Base-by-base conservation (phyloP, 163 green algal species). In the Chlorella variabilis region DNA sequence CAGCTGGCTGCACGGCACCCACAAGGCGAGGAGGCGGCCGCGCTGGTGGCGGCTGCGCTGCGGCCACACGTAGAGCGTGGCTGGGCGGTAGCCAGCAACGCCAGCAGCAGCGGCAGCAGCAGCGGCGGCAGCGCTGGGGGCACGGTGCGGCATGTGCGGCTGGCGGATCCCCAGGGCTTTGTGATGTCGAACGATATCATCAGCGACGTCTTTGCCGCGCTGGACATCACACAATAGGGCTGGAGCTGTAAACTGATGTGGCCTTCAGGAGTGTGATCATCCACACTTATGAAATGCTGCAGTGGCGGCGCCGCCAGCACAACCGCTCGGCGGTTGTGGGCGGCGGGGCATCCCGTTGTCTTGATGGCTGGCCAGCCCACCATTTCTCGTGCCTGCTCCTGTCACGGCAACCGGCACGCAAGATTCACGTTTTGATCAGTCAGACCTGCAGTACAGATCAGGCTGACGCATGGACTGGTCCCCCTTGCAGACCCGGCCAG, bases 131-230 rank as follows among this genome's bases (percentile, higher is more conserved):
- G 36, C 15, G 49, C 71, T 17, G 33, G 31, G 41, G 29, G 45
- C 21, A 29, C 81, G 42, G 71, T 79, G 23, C n/a, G 20, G 41
- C 11, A 41, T 27, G 48, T 90, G n/a, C 51, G 91, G 20, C 80
- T 98, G 49, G 87, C 90, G 9, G 93, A 97, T 65, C 93, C 94
- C 13, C 84, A 91, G 25, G 94, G 94, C 0, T 95, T 97, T 63
- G 67, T 98, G 58, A 27, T 97, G 4, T 92, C 82, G 7, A 98
- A 96, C 68, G 88, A 93, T 75, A 80, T 96, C 69, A 95, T 98
- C 21, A 91, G 86, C 15, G 91, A 96, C 51, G 65, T 95, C 0
- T 97, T 97, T 86, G 91, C 86, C 0, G 85, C 81, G 23, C 42
- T 95, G 23, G 78, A 84, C 33, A 29, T 61, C 17, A 82, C 61